Evolutionary conservation across 345 rosid species (phyloP).

Genomic region (Heritiera littoralis): DNA sequence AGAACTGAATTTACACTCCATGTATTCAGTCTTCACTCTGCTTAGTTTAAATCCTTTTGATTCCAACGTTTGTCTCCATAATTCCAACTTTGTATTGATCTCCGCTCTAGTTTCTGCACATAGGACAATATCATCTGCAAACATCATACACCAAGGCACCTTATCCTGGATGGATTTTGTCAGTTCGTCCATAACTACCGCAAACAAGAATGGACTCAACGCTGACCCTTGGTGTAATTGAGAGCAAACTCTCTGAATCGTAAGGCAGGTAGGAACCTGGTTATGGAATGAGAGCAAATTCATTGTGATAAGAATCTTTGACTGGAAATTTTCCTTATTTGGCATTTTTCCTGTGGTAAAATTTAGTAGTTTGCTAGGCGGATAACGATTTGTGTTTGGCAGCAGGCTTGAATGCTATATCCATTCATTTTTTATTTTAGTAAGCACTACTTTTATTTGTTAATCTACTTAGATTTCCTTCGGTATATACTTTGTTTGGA

Average conservation of each 20-base stretch:
- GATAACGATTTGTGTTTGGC: background rate
- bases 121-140: too few relatives aligned
- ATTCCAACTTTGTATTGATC: too few relatives aligned
- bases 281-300: background rate
- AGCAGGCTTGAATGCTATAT: background rate
- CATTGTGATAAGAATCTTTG: conserved; percentile 1
- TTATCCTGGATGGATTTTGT: too few relatives aligned
- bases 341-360: background rate
- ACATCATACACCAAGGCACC: too few relatives aligned
- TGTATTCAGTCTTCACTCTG: too few relatives aligned
- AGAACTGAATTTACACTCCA: too few relatives aligned
- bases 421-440: background rate
- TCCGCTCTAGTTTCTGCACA: too few relatives aligned
- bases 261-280: background rate
- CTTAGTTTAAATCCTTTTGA: too few relatives aligned
- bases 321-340: background rate
- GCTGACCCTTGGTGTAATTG: too few relatives aligned
- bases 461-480: background rate
- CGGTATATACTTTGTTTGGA: background rate
- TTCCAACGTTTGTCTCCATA: too few relatives aligned
- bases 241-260: background rate
- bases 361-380: background rate
- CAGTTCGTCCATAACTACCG: too few relatives aligned
- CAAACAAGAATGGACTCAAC: too few relatives aligned
- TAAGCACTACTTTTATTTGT: background rate